phyloP scores from a whole-genome alignment of 345 rosid genomes.

The Theobroma cacao region DNA sequence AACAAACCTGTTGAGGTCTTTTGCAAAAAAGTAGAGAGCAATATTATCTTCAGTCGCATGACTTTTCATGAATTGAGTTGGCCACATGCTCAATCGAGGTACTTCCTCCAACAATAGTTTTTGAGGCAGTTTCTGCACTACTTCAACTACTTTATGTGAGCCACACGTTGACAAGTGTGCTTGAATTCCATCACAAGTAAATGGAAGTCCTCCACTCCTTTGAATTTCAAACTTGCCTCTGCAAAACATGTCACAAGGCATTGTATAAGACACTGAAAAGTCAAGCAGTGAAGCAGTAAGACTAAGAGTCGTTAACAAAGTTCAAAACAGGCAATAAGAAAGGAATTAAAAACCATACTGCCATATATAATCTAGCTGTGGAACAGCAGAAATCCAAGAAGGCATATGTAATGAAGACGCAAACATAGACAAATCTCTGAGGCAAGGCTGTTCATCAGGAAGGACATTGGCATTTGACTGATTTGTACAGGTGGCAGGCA shows the following conservation, averaged over 20 bases:
- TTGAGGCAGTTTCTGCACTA: constrained; percentile 33
- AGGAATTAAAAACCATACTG: constrained; percentile 33
- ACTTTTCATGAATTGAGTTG: constrained; percentile 35
- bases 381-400: constrained; percentile 27
- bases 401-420: constrained; percentile 2
- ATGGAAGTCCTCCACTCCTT: constrained; percentile 22
- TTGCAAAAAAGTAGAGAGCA: constrained; percentile 57
- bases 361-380: constrained; percentile 45
- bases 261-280: not conserved
- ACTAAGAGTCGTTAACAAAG: not conserved
- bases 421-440: not conserved
- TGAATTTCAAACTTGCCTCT: constrained; percentile 51
- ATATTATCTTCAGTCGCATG: constrained; percentile 44
- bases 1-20: constrained; percentile 42
- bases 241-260: constrained; percentile 13
- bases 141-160: constrained; percentile 32
- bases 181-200: constrained; percentile 37
- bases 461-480: not conserved
- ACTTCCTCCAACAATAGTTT: constrained; percentile 46
- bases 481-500: not conserved
- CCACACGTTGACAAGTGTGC: constrained; percentile 40
- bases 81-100: constrained; percentile 41
- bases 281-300: not conserved
- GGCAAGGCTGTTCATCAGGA: not conserved
- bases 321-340: not conserved